phyloP scores from a whole-genome alignment of 1,139 yeast genomes.

The Suzukiozyma palmioleophila region DNA sequence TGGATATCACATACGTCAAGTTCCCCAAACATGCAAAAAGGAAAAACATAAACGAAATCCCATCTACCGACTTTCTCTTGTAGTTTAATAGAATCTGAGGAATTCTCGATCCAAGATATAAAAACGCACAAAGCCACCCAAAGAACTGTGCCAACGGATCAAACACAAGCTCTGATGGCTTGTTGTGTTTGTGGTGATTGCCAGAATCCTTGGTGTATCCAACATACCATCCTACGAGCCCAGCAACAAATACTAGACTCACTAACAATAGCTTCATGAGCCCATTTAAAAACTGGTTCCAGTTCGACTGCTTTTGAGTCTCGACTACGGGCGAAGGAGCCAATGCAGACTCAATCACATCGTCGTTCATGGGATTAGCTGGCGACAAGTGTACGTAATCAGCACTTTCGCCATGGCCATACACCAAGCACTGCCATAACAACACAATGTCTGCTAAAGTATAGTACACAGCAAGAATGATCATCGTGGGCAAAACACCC shows the following conservation, averaged over 20 bases:
- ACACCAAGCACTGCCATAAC: slow-evolving; percentile 74
- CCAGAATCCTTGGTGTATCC: slow-evolving; percentile 41
- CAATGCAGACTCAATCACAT: slow-evolving; percentile 56
- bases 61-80: slow-evolving; percentile 85
- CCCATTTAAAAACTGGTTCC: slow-evolving; percentile 15
- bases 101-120: slow-evolving; percentile 82
- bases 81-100: slow-evolving; percentile 86
- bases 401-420: slow-evolving; percentile 51
- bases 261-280: slow-evolving; percentile 64
- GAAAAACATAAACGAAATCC: slow-evolving; percentile 87
- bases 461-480: slow-evolving; percentile 82
- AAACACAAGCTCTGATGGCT: slow-evolving; percentile 42
- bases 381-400: slow-evolving; percentile 84
- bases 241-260: slow-evolving; percentile 63
- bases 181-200: slow-evolving; percentile 26
- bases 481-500: slow-evolving; percentile 90
- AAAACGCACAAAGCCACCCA: slow-evolving; percentile 87
- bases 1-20: slow-evolving; percentile 81
- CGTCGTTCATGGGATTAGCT: slow-evolving; percentile 78
- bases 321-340: slow-evolving; percentile 12
- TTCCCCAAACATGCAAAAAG: slow-evolving; percentile 92
- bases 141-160: slow-evolving; percentile 80
- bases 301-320: slow-evolving; percentile 6
- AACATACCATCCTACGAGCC: slow-evolving; percentile 82
- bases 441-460: slow-evolving; percentile 85